Conservation (phyloP, 768 basidiomycete genomes). For the Termitomyces eurrhizus region DNA sequence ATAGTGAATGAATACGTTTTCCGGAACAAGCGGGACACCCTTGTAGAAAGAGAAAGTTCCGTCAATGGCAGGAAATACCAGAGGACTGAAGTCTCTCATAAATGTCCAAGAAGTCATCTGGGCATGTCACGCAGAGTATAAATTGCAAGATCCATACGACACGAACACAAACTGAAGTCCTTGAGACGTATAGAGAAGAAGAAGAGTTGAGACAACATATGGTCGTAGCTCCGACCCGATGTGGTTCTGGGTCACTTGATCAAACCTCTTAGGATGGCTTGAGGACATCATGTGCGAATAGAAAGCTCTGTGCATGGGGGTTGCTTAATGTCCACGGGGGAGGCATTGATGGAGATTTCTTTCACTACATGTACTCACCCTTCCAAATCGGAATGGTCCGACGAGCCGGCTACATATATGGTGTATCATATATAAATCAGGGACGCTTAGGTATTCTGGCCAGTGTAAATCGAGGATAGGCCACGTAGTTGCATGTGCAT, state of each 20-base stretch:
- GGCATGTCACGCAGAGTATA: not conserved
- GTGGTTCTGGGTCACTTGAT: not conserved
- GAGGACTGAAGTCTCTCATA: not conserved
- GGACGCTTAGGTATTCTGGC: not conserved
- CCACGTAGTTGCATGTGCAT: not conserved
- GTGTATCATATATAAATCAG: not conserved
- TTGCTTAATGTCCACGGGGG: not conserved
- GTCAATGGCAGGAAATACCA: not conserved
- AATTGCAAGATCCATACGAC: not conserved
- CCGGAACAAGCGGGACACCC: too few species aligned
- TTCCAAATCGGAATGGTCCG: not conserved
- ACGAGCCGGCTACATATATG: not conserved
- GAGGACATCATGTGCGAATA: slow-evolving; percentile 6
- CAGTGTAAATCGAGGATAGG: not conserved
- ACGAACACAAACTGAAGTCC: not conserved
- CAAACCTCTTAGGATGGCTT: not conserved
- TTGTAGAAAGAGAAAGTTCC: not conserved
- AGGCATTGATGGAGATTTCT: not conserved
- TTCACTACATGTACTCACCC: not conserved
- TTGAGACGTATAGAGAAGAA: not conserved
- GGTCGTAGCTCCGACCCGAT: slow-evolving; percentile 2
- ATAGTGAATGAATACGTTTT: not conserved
- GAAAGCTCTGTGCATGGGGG: not conserved
- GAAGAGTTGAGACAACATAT: not conserved
- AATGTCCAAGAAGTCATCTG: not conserved